phyloP scores from a whole-genome alignment of 179 eudicot species.

The Vitellaria paradoxa region DNA sequence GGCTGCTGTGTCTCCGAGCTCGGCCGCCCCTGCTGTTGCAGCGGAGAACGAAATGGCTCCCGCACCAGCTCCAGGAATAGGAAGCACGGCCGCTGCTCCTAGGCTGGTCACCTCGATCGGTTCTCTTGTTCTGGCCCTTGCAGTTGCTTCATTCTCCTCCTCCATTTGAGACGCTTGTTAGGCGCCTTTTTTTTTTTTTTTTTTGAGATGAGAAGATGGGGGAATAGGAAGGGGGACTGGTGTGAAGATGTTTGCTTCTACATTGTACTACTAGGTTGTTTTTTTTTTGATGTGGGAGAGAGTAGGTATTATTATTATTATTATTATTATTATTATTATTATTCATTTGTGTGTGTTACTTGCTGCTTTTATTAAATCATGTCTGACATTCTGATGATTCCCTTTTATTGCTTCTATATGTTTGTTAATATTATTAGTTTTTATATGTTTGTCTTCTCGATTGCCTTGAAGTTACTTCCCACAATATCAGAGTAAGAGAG shows the following conservation, averaged over 20 bases:
- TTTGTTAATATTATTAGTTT: background rate
- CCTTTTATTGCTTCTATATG: background rate
- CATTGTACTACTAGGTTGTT: background rate
- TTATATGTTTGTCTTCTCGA: background rate
- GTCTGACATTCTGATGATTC: background rate
- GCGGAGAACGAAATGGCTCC: constrained; percentile 4
- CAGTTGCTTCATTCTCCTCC: background rate
- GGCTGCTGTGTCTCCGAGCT: background rate
- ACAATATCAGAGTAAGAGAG: too few species aligned
- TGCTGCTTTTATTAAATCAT: background rate
- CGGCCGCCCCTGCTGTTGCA: background rate
- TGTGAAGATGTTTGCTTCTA: background rate
- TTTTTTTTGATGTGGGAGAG: background rate
- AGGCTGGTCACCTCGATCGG: constrained; percentile 4
- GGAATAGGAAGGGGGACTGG: background rate
- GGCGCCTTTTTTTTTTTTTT: background rate
- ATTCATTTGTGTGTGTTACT: background rate
- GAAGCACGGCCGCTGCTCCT: background rate
- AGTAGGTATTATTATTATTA: background rate
- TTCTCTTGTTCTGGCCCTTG: background rate
- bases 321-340: background rate
- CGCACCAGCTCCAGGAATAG: constrained; percentile 4
- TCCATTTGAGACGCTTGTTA: background rate
- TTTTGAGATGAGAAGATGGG: background rate
- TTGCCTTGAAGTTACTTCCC: background rate